Evolutionary conservation across 2,329 filamentous ascomycete genomes (phyloP).

Genomic region (Colletotrichum truncatum): DNA sequence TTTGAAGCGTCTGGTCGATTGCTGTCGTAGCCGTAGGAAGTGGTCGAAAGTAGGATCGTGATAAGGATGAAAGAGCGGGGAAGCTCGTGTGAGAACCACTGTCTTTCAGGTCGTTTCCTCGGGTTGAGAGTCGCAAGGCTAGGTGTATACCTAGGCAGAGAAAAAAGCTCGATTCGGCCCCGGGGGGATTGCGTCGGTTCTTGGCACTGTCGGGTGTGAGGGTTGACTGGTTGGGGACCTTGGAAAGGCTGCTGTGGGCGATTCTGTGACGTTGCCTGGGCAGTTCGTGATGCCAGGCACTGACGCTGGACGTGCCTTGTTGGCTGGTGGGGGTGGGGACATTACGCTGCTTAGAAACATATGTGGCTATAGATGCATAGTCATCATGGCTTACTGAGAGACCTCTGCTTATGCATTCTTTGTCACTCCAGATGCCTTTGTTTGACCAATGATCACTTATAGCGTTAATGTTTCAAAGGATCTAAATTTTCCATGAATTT

Average conservation of each 20-base stretch:
- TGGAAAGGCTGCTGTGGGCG: slow-evolving; percentile 20
- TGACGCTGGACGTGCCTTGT: slow-evolving; percentile 14
- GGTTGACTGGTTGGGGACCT: slow-evolving; percentile 4
- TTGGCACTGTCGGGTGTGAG: slow-evolving; percentile 1
- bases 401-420: not conserved
- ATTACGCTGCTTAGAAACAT: not conserved
- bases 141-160: not conserved
- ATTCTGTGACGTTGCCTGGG: slow-evolving; percentile 30
- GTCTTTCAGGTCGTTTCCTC: not conserved
- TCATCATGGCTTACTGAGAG: not conserved
- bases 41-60: not conserved
- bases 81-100: slow-evolving; percentile 11
- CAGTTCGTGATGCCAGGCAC: slow-evolving; percentile 26
- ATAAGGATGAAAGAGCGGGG: slow-evolving; percentile 23
- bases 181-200: slow-evolving; percentile 15
- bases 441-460: not conserved
- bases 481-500: no score
- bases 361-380: not conserved
- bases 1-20: not conserved
- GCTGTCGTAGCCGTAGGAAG: not conserved
- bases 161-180: not conserved
- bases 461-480: no score
- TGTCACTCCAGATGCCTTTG: not conserved
- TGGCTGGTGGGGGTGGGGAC: slow-evolving; percentile 28
- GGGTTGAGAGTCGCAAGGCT: not conserved